phyloP scores from a whole-genome alignment of 2,329 filamentous ascomycete genomes.

The Cordyceps javanica region DNA sequence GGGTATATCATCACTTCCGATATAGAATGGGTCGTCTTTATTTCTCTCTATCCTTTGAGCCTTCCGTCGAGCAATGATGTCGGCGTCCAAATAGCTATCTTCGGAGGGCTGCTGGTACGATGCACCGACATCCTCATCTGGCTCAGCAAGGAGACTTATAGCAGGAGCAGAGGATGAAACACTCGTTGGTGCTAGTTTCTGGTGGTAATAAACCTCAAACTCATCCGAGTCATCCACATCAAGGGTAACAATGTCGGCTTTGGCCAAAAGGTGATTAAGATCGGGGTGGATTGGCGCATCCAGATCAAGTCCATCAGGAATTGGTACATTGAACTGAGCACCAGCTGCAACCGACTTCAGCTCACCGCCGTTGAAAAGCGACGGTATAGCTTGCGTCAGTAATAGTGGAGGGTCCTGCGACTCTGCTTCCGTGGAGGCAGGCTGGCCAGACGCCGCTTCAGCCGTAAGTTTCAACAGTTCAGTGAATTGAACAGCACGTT shows the following conservation, averaged over 20 bases:
- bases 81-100: conserved; percentile 63
- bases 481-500: conserved; percentile 85
- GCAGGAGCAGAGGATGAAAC: conserved; percentile 48
- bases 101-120: conserved; percentile 57
- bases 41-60: conserved; percentile 76
- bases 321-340: conserved; percentile 80
- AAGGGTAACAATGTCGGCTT: conserved; percentile 43
- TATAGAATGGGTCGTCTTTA: conserved; percentile 94
- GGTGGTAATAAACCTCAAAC: conserved; percentile 62
- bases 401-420: conserved; percentile 70
- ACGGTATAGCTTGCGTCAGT: conserved; percentile 84
- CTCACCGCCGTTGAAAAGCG: conserved; percentile 78
- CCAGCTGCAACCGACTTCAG: conserved; percentile 82
- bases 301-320: conserved; percentile 69
- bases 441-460: conserved; percentile 69
- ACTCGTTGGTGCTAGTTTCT: conserved; percentile 44
- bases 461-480: conserved; percentile 82
- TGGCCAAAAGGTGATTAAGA: conserved; percentile 60
- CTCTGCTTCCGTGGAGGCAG: conserved; percentile 45
- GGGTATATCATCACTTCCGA: conserved; percentile 50
- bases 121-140: conserved; percentile 40
- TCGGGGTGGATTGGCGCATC: conserved; percentile 76
- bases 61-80: conserved; percentile 67
- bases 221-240: conserved; percentile 54
- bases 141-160: conserved; percentile 45